phyloP scores from a whole-genome alignment of 441 rosid genomes.

The Eugenia klotzschiana region DNA sequence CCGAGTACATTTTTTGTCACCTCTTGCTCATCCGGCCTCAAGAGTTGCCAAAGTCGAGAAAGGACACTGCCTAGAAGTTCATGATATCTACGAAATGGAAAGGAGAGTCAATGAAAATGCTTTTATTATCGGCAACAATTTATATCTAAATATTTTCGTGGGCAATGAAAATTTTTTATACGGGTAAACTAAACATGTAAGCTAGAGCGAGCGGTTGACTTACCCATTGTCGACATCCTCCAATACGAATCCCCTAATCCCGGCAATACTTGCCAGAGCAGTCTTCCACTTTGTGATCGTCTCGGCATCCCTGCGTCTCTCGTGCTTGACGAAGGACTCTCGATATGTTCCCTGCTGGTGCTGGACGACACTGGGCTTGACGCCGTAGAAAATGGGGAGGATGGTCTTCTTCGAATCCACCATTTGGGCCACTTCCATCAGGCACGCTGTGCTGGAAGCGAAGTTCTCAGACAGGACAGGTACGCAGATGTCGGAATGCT shows the following conservation, averaged over 20 bases:
- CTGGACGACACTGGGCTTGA: neutral
- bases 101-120: too few relatives aligned
- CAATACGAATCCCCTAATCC: too few relatives aligned
- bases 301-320: fast-evolving
- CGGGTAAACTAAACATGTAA: neutral
- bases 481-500: neutral
- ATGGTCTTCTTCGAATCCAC: neutral
- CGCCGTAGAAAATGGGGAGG: neutral
- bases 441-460: neutral
- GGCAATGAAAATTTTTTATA: too few relatives aligned
- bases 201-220: neutral
- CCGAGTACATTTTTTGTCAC: neutral
- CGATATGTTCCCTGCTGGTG: neutral
- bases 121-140: too few relatives aligned
- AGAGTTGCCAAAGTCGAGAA: neutral
- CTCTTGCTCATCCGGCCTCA: neutral
- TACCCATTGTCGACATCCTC: neutral
- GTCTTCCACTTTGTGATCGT: neutral
- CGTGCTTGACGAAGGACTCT: neutral
- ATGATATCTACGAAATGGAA: neutral
- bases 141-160: too few relatives aligned
- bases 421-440: neutral
- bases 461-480: neutral
- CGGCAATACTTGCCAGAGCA: neutral
- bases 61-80: neutral